Evolutionary conservation across 2,329 filamentous ascomycete species (phyloP).

Genomic region (Sclerotinia minor): DNA sequence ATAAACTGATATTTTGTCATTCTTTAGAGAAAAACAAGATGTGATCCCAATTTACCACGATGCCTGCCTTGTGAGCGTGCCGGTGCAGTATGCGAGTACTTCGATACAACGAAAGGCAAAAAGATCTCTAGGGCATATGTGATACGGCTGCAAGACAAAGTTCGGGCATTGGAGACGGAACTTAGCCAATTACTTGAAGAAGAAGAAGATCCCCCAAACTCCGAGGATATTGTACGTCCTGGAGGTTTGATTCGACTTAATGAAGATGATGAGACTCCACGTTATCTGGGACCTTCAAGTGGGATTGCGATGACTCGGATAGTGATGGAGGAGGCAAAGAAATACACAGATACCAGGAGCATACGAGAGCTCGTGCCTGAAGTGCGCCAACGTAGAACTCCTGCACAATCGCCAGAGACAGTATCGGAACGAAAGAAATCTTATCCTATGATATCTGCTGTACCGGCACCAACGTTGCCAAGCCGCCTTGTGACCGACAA

Average conservation of each 20-base stretch:
- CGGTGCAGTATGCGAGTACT: constrained; percentile 91
- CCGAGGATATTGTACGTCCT: constrained; percentile 83
- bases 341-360: constrained; percentile 84
- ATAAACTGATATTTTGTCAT: constrained; percentile 27
- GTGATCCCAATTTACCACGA: constrained; percentile 86
- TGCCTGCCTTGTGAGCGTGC: constrained; percentile 92
- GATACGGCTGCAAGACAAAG: constrained; percentile 83
- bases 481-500: constrained; percentile 72
- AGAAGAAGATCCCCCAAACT: constrained; percentile 67
- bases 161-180: constrained; percentile 78
- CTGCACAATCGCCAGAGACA: constrained; percentile 60
- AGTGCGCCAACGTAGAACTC: constrained; percentile 61
- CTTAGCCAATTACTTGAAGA: constrained; percentile 77
- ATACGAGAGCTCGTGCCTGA: constrained; percentile 92
- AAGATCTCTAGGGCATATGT: constrained; percentile 92
- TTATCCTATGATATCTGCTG: constrained; percentile 85
- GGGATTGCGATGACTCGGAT: constrained; percentile 93
- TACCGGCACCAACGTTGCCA: constrained; percentile 75
- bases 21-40: constrained; percentile 82
- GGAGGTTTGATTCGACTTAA: constrained; percentile 82
- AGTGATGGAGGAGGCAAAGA: constrained; percentile 94
- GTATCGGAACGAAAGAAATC: constrained; percentile 71
- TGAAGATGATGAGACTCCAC: constrained; percentile 80
- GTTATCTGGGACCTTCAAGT: constrained; percentile 90
- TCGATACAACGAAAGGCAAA: constrained; percentile 80